Base-by-base conservation (phyloP, 805 yeast genomes). In the Cyberlindnera euphorbiiphila region DNA sequence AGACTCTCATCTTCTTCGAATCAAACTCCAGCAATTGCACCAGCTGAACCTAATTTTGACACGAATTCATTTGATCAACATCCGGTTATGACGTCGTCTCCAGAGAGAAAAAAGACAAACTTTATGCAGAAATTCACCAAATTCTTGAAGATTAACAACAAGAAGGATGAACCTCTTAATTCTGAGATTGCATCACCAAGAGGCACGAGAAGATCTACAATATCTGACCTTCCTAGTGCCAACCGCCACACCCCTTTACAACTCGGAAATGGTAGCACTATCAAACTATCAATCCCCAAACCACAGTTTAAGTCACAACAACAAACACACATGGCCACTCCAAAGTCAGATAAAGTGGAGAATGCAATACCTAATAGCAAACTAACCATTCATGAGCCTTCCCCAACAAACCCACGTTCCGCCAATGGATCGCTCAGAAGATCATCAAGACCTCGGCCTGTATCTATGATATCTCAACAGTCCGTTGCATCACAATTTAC, bases 381-480 rank as follows among this genome's bases (percentile, higher is more conserved):
- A 16, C 34, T 33, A 7, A 32, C 35, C 9, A 56, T 57, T 19
- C 53, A 55, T 22, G 60, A 59, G 15, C 62, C 68, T 25, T 54
- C 48, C 45, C 38, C 64, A 35, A 52, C 53, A 16, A n/a, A 41
- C 6, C 25, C 34, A 1, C 39, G 47, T 11, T 33, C 45, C 10
- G 31, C 29, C 1, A 35, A 26, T 29, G 37, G 42, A 16, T 14
- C 36, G 17, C 16, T 36, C 24, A 25, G 36, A 20, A 33, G 26
- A 21, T 18, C 31, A 35, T 34, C 46, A 9, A 16, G 43, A 24
- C 42, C 52, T 20, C 58, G 81, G 34, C 80, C 81, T 4, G 63
- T 66, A 0, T 76, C 83, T 1, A 65, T 68, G 26, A 53, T 75
- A 1, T 76, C 82, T 0, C 70, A 74, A 16, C 67, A 68, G 37